Evolutionary conservation across 2,329 filamentous ascomycete genomes (phyloP).

Genomic region (Pseudogymnoascus sp.): DNA sequence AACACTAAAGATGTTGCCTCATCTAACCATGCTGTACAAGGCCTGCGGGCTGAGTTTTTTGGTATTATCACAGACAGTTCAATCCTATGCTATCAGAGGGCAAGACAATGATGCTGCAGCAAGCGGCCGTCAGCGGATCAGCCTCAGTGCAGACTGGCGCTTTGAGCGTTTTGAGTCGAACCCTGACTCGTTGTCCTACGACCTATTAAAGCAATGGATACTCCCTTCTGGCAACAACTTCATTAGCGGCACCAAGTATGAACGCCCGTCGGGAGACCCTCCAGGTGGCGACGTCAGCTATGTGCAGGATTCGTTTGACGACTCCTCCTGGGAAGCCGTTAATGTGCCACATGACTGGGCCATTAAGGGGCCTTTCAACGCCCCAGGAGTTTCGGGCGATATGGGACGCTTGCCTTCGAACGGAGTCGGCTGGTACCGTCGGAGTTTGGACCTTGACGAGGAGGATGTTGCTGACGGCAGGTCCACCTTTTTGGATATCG

Average conservation of each 20-base stretch:
- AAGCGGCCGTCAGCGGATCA: no score
- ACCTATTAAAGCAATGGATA: conserved; percentile 34
- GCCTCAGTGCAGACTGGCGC: conserved; percentile 31
- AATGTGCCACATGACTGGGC: conserved; percentile 43
- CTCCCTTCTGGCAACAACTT: conserved; percentile 35
- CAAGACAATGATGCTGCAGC: no score
- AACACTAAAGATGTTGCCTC: no score
- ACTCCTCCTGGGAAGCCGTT: conserved; percentile 34
- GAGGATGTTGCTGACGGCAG: conserved; percentile 32
- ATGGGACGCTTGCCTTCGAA: conserved; percentile 40
- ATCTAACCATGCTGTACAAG: no score
- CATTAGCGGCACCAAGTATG: conserved; percentile 28
- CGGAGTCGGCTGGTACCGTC: conserved; percentile 46
- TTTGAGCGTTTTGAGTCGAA: conserved; percentile 32
- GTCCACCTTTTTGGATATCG: conserved; percentile 35
- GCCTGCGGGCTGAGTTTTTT: no score
- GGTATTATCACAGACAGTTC: no score
- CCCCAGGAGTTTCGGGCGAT: conserved; percentile 29
- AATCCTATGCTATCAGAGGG: no score
- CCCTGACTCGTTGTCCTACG: conserved; percentile 31
- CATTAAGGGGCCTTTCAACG: conserved; percentile 38
- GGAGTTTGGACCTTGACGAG: conserved; percentile 28
- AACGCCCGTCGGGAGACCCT: conserved; percentile 25
- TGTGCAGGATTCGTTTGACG: conserved; percentile 31
- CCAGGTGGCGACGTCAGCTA: conserved; percentile 28